These are phyloP conservation scores for Gossypium herbaceum DNA, from an alignment of 345 rosid species.

Conservation along the genomic window DNA sequence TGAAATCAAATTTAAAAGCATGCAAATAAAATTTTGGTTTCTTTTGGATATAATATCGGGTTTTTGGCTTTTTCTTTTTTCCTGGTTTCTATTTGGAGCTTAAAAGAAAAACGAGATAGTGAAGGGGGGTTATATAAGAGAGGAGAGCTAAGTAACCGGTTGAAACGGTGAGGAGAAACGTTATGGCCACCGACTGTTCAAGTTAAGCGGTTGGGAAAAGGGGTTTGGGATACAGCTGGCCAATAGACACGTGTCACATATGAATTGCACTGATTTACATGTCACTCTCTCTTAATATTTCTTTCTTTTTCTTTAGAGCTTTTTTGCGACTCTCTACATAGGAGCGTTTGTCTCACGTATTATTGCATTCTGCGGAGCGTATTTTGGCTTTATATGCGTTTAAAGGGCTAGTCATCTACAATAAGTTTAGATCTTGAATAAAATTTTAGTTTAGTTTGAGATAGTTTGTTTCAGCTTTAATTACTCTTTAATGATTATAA, in stretches of 20 bases:
- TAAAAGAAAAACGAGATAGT: background rate
- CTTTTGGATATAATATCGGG: conserved; percentile 5
- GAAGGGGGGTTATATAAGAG: conserved; percentile 25
- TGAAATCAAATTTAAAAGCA: conserved; percentile 7
- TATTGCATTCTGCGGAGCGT: background rate
- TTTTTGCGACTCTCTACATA: conserved; percentile 1
- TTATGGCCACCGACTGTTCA: conserved; percentile 44
- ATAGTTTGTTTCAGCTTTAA: too few relatives aligned
- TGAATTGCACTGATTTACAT: conserved; percentile 32
- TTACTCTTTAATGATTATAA: too few relatives aligned
- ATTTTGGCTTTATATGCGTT: too few relatives aligned
- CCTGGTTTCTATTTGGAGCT: background rate
- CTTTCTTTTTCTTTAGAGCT: conserved; percentile 1
- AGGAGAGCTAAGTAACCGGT: conserved; percentile 30
- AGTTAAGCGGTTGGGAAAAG: conserved; percentile 55
- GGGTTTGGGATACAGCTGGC: conserved; percentile 81
- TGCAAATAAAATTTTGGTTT: background rate
- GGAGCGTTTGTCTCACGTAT: conserved; percentile 46
- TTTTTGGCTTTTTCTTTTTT: background rate
- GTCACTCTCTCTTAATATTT: conserved; percentile 23
- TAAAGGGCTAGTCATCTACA: too few relatives aligned
- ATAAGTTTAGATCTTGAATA: too few relatives aligned
- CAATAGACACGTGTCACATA: conserved; percentile 63
- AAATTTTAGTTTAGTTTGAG: too few relatives aligned
- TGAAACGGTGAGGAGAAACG: conserved; percentile 36